Evolutionary conservation across 768 basidiomycete genomes (phyloP), one percentile per base, ranked within the genome.

Genomic region (Auricularia sp.): DNA sequence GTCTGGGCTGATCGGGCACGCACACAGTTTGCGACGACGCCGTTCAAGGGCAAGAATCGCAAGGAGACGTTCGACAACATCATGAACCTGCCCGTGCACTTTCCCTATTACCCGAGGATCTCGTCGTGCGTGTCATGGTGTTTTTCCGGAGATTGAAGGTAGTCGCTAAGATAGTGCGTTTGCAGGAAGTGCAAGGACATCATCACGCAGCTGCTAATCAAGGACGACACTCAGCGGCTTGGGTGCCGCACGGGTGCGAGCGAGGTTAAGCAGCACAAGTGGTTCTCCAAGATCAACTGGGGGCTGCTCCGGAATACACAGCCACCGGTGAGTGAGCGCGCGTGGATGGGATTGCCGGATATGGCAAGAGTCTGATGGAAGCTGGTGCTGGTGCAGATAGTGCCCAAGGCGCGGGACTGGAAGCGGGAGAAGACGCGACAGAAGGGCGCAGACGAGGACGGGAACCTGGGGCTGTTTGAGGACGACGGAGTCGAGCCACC

Each of bases 251-350:
- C 87, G 69, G 97, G 97, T 34, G 97, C 97, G 64, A 96, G 93
- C 72, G 97, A 99, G 76, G 94, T 99, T 70, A 99, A 98, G 79
- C 88, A 91, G 65, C 97, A 98, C 83, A 94, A 92, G 74, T 99
- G 97, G 97, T 99, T 99, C 79, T 78, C 80, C 35, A 93, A 93
- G 71, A 87, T 96, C 72, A 95, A 93, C 77, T 99, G 96, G 97
- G 97, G 96, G 29, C 80, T 99, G 64, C 77, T 99, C 73, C 83
- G 97, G 69, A 90, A 98, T 76, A 88, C 85, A 69, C 87, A 86
- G 72, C 97, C 97, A 63, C 97, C 97, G 78, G 92, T 95, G 76
- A 71, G 92, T 73, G 34, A 59, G 56, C 56, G 56, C 56, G 56
- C 29, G 34, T 59, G 53, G 53, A 54, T 54, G 53, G 53, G 53